Conservation (phyloP, 768 basidiomycete genomes). For the Pulveroboletus sp. region DNA sequence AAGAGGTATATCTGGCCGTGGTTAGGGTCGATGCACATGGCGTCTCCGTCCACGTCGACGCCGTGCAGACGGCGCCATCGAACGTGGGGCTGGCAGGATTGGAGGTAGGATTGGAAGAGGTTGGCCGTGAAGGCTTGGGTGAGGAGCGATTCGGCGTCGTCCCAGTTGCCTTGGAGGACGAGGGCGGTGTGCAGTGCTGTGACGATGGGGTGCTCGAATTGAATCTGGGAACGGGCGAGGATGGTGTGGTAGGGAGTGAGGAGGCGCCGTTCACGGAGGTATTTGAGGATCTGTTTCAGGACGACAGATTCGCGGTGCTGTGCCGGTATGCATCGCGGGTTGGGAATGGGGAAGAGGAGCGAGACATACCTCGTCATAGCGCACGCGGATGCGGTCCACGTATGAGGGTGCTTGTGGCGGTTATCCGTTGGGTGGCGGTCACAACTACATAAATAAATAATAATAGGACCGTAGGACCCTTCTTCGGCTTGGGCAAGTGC, state of each 20-base stretch:
- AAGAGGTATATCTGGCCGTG: slow-evolving; percentile 68
- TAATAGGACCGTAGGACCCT: no score
- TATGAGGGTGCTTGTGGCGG: no score
- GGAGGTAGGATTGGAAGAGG: slow-evolving; percentile 62
- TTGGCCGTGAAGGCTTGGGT: slow-evolving; percentile 46
- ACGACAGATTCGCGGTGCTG: slow-evolving; percentile 67
- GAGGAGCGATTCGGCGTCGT: slow-evolving; percentile 53
- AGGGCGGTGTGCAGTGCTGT: slow-evolving; percentile 61
- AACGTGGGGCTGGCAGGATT: slow-evolving; percentile 52
- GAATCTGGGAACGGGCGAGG: slow-evolving; percentile 19
- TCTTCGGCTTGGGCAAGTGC: no score
- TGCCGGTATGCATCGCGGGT: no score
- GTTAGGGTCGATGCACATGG: slow-evolving; percentile 73
- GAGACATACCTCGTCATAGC: slow-evolving; percentile 67
- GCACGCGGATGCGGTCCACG: slow-evolving; percentile 51
- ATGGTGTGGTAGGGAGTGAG: slow-evolving; percentile 51
- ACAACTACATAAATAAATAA: no score
- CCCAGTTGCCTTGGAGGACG: slow-evolving; percentile 67
- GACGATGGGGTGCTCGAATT: slow-evolving; percentile 66
- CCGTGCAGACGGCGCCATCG: slow-evolving; percentile 60
- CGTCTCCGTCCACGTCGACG: slow-evolving; percentile 63
- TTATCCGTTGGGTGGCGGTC: no score
- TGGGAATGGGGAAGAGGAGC: no score
- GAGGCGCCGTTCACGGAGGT: slow-evolving; percentile 73
- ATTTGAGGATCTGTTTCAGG: slow-evolving; percentile 51